phyloP scores from a whole-genome alignment of 2,329 filamentous ascomycete species.

The Epichloe glyceriae region DNA sequence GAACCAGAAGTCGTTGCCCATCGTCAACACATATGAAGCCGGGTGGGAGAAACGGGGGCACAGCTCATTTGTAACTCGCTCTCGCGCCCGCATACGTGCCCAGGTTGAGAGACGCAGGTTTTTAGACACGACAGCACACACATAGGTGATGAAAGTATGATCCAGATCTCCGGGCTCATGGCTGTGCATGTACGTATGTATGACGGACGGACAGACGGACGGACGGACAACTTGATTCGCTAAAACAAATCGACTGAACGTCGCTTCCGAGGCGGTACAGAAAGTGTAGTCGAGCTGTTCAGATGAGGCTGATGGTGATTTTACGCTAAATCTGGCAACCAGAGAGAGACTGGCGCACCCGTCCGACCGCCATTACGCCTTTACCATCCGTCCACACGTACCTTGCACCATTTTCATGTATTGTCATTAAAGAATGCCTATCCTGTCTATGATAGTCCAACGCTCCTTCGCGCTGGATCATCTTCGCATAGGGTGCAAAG shows the following conservation, averaged over 20 bases:
- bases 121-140: neutral
- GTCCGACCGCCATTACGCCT: neutral
- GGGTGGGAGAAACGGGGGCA: conserved; percentile 2
- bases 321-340: neutral
- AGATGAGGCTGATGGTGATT: neutral
- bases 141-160: neutral
- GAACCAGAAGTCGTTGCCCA: conserved; percentile 5
- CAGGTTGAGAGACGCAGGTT: neutral
- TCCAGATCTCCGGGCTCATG: conserved; percentile 5
- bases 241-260: neutral
- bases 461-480: neutral
- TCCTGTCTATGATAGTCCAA: neutral
- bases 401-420: neutral
- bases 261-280: neutral
- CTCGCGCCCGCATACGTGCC: neutral
- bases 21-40: too few species aligned
- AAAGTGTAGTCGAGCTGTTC: neutral
- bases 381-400: neutral
- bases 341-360: neutral
- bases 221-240: neutral
- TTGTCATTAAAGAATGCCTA: neutral
- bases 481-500: neutral
- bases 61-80: neutral
- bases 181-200: neutral
- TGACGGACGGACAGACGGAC: neutral